A percentile compares a stretch with the other conserved stretches of the same genome.
Conservation (phyloP, 306 rosid species). For the Pueraria montana region DNA sequence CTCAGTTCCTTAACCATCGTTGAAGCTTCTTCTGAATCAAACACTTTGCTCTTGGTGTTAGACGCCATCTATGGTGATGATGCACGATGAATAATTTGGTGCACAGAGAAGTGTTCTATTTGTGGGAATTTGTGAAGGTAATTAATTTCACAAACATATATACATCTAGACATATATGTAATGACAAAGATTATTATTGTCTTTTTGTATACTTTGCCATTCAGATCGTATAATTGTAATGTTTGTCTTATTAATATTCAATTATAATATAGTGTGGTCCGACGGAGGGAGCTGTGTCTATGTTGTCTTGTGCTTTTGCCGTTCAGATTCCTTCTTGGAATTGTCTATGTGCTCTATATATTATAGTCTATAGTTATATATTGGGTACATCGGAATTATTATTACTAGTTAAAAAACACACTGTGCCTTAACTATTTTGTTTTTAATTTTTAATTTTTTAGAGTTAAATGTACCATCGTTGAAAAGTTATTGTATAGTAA, state of each 20-base stretch:
- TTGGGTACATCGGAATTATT: not conserved
- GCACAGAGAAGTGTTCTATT: not conserved
- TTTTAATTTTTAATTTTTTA: too few relatives aligned
- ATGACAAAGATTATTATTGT: not conserved
- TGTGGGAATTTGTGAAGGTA: not conserved
- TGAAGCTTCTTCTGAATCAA: constrained; percentile 56
- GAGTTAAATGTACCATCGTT: too few relatives aligned
- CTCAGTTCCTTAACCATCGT: constrained; percentile 54
- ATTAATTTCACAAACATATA: not conserved
- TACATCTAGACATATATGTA: not conserved
- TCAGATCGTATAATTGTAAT: not conserved
- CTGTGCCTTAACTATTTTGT: too few relatives aligned
- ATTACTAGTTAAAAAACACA: too few relatives aligned
- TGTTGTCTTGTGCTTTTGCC: not conserved
- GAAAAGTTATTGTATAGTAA: too few relatives aligned
- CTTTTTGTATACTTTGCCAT: not conserved
- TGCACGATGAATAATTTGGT: not conserved
- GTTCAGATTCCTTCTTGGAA: not conserved
- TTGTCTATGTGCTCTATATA: not conserved
- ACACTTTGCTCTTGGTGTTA: constrained; percentile 19
- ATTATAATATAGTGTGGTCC: not conserved
- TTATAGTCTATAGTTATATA: too few relatives aligned
- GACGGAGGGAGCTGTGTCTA: not conserved
- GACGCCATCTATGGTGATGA: constrained; percentile 35
- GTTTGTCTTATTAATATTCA: too few relatives aligned